Base-by-base conservation (phyloP, 2,329 filamentous ascomycete genomes). In the Keithomyces neogunnii region DNA sequence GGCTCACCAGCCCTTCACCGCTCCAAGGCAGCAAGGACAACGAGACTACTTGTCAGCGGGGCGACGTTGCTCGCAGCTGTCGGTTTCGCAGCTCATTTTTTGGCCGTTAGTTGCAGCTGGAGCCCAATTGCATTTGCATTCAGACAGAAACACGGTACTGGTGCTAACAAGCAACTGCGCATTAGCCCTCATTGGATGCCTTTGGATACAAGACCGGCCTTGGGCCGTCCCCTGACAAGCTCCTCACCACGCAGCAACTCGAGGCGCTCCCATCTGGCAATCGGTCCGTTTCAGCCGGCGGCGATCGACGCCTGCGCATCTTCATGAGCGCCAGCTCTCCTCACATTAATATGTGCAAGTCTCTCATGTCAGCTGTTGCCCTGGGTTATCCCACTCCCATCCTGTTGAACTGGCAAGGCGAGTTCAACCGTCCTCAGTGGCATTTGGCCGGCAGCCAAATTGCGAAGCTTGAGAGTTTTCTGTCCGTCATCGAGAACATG, bases 251-350 rank as follows among this genome's bases (percentile, higher is more conserved):
- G 3, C 31, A 51, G 45, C 50, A 51, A 39, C 33, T 51, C 13
- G 39, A 45, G n/a, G 39, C 50, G 10, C 40, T 51, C 6, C 45
- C 31, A 4, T 31, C 45, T 4, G 39, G 45, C 31, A 47, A 45
- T 11, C 50, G 33, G 10, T 51, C 50, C 45, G 11, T 51, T n/a
- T 38, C 50, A 8, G 45, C n/a, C 26, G 58, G 40, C 43, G 40
- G 54, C n/a, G 49, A 57, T 1, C 63, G 63, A 1, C 65, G 56
- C 1, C 56, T 70, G 9, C 64, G 63, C n/a, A 53, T 70, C 48
- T 69, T 71, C 55, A 67, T 70, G 66, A 62, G 66, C 2, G 68
- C 68, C 9, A 66, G 70, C 49, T 62, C 60, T 2, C 64, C 68
- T 3, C 58, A 63, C 48, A 60, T 69, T 35, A 68, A 67, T 49